Evolutionary conservation across 129 eudicot species (phyloP).

Genomic region (carrot (Daucus carota)): DH1_v3.0 NC_030387.2:40683501-40684000

Average conservation of each 20-base stretch:
- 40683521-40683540: slow-evolving; percentile 75
- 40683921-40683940: neutral
- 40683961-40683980: neutral
- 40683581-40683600: slow-evolving; percentile 11
- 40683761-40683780: neutral
- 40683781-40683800: neutral
- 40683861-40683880: neutral
- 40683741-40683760: neutral
- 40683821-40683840: neutral
- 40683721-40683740: too few species aligned
- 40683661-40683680: neutral
- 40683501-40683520: slow-evolving; percentile 96
- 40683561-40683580: slow-evolving; percentile 10
- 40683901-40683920: neutral
- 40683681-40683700: neutral
- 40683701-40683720: neutral
- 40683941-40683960: neutral
- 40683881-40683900: neutral
- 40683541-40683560: slow-evolving; percentile 14
- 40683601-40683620: neutral
- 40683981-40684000: neutral
- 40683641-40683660: neutral
- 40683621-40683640: neutral
- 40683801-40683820: neutral
- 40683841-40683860: neutral